Evolutionary conservation across 139 green algal species (phyloP), one percentile per base, ranked within the genome.

Genomic region (Nannochloris sp.): DNA sequence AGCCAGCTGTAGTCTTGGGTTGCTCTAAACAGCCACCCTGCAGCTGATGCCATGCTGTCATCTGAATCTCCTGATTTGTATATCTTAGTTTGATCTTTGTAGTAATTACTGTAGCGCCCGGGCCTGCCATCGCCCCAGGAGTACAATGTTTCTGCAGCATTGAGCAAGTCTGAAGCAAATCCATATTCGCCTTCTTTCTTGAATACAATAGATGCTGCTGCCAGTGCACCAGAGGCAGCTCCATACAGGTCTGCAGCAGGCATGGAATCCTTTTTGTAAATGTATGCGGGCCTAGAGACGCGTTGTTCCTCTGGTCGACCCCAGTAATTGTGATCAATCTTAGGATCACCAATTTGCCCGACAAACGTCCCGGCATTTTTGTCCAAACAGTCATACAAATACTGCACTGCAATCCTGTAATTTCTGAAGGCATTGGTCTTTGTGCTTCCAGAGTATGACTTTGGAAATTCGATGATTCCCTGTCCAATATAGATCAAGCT

Each of bases 41-140:
- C 79, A 4, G 66, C 78, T 59, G 69, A 83, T 2, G 84, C 69
- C 33, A 89, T 75, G 50, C 86, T 80, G 63, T 89, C 82, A 20
- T 53, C 16, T 40, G 71, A 86, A 37, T 44, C 60, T 9, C 23
- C 20, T n/a, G 30, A 56, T 26, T 30, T 37, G 37, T 66, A 66
- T 20, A 59, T 55, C 10, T 43, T 26, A 23, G 60, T 60, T 28
- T 48, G 28, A 31, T 49, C 61, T 5, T 23, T 44, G 62, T 79
- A 76, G 60, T 11, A 64, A 62, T 81, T 61, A 12, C 51, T 72
- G 71, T 88, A 89, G 62, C 73, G 77, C 36, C 81, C 81, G 12
- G 70, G 37, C 20, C 71, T 78, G 10, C 48, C 45, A 8, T 59
- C 72, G 17, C 56, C 82, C 63, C 75, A 81, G 5, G 56, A 25